These are phyloP conservation scores for Brassica carinata DNA, from an alignment of 345 rosid species.

Conservation along the genomic window DNA sequence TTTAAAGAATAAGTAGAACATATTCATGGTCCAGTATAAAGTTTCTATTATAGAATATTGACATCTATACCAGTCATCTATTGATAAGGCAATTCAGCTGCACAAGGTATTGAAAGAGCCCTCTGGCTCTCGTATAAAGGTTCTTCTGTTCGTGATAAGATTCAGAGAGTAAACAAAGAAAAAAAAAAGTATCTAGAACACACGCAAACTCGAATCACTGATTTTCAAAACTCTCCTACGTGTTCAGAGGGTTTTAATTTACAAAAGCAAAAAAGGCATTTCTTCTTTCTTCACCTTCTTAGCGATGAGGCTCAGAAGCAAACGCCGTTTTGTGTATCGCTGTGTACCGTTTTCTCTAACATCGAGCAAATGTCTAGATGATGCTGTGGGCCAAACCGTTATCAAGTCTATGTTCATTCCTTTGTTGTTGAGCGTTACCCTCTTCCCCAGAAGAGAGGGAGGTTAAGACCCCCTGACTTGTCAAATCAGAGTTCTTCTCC, in stretches of 20 bases:
- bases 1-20: neutral
- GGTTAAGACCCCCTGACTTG: slow-evolving; percentile 44
- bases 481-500: slow-evolving; percentile 49
- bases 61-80: neutral
- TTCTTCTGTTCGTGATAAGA: slow-evolving; percentile 11
- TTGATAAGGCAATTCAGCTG: neutral
- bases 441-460: slow-evolving; percentile 43
- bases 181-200: slow-evolving; percentile 23
- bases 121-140: slow-evolving; percentile 16
- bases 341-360: neutral
- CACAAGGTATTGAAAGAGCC: slow-evolving; percentile 10
- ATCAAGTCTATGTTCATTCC: slow-evolving; percentile 44
- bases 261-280: slow-evolving; percentile 21
- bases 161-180: neutral
- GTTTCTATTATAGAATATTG: neutral
- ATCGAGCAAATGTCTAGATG: slow-evolving; percentile 29
- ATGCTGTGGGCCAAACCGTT: slow-evolving; percentile 42
- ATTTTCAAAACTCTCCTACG: slow-evolving; percentile 30
- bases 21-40: neutral
- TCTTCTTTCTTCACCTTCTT: slow-evolving; percentile 19
- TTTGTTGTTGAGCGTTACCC: slow-evolving; percentile 37
- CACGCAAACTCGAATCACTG: slow-evolving; percentile 26
- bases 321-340: slow-evolving; percentile 8
- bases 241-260: slow-evolving; percentile 6
- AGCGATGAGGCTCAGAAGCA: neutral